A percentile compares a stretch with the other conserved stretches of the same genome.
Conservation (phyloP, 345 rosid species). For the Capsella bursapastoris region DNA sequence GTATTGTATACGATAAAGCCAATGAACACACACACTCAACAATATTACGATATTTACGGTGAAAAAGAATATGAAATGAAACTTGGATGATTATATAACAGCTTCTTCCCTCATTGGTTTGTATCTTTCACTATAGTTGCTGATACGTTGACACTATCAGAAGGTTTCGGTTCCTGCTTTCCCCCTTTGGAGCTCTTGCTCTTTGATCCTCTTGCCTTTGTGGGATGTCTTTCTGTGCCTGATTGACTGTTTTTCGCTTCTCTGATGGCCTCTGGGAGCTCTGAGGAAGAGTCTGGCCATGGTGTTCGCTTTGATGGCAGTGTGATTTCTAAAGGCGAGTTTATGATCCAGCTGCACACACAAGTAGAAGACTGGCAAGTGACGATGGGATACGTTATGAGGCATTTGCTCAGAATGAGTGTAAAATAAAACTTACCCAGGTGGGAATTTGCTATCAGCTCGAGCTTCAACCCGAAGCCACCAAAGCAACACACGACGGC, state of each 20-base stretch:
- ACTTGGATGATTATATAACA: background rate
- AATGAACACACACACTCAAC: background rate
- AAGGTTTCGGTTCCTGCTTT: conserved; percentile 26
- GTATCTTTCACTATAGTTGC: conserved; percentile 14
- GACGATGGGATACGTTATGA: conserved; percentile 7
- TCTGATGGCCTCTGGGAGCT: conserved; percentile 52
- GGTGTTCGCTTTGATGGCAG: conserved; percentile 85
- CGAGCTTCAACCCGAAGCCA: conserved; percentile 99
- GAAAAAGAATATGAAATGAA: conserved; percentile 32
- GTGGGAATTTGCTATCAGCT: conserved; percentile 94
- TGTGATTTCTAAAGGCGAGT: conserved; percentile 82
- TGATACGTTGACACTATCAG: conserved; percentile 2
- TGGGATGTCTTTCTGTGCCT: too few species aligned
- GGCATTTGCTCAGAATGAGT: background rate
- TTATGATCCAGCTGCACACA: conserved; percentile 79
- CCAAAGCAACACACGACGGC: conserved; percentile 90
- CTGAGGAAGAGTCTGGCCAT: conserved; percentile 84
- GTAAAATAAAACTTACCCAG: conserved; percentile 54
- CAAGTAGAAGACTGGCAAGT: conserved; percentile 1
- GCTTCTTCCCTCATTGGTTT: background rate
- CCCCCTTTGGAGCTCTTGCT: conserved; percentile 43
- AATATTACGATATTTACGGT: conserved; percentile 18
- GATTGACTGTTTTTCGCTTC: conserved; percentile 45
- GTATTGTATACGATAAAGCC: conserved; percentile 15
- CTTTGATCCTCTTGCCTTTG: conserved; percentile 67